These are phyloP conservation scores for Exophiala phaeomuriformis DNA, from an alignment of 2,329 filamentous ascomycete species.

Conservation along the genomic window DNA sequence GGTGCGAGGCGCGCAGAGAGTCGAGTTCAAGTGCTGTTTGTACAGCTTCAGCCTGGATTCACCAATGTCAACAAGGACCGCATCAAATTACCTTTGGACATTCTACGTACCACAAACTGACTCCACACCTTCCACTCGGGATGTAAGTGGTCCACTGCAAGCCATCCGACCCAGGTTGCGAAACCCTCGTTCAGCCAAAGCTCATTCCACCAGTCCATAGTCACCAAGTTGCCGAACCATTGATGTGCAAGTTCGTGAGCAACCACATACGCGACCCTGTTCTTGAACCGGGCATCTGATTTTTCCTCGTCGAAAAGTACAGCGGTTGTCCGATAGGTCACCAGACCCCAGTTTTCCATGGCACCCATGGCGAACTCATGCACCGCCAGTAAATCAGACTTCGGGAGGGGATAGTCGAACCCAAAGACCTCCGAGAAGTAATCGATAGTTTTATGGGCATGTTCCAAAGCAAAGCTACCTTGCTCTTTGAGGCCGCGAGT, in stretches of 20 bases:
- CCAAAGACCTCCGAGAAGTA: conserved; percentile 92
- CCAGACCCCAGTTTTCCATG: conserved; percentile 95
- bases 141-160: conserved; percentile 82
- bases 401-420: conserved; percentile 87
- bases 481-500: conserved; percentile 91
- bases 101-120: conserved; percentile 72
- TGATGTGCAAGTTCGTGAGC: conserved; percentile 96
- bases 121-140: conserved; percentile 98
- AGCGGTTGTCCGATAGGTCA: conserved; percentile 91
- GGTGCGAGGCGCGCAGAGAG: conserved; percentile 81
- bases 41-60: conserved; percentile 69
- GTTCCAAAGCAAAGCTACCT: conserved; percentile 79
- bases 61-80: conserved; percentile 32
- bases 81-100: conserved; percentile 46
- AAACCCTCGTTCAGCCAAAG: conserved; percentile 95
- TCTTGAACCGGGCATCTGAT: conserved; percentile 84
- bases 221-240: conserved; percentile 88
- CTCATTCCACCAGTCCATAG: conserved; percentile 96
- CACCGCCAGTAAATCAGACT: conserved; percentile 82
- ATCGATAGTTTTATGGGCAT: conserved; percentile 88
- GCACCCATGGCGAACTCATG: conserved; percentile 81
- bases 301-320: conserved; percentile 92
- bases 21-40: conserved; percentile 88
- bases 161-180: conserved; percentile 96
- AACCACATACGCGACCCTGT: conserved; percentile 90